Conservation (phyloP, 1,284 basidiomycete genomes). For the Moniliella sp. region DNA sequence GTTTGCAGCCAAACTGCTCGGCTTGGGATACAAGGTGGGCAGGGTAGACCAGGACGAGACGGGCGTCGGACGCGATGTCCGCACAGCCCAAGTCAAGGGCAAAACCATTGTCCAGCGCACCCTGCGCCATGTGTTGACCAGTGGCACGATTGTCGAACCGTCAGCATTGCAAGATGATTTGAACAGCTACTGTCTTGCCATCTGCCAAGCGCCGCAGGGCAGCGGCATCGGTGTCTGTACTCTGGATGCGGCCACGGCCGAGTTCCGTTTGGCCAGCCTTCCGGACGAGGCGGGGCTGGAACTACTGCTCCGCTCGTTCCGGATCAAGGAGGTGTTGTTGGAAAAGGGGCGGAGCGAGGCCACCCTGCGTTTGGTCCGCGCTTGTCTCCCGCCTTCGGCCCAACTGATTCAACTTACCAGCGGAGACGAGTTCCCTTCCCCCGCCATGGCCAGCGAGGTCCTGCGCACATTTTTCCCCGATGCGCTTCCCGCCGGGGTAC, state of each 20-base stretch:
- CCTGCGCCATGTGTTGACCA: constrained; percentile 66
- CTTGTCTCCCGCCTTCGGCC: constrained; percentile 5
- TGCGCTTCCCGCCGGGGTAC: constrained; percentile 13
- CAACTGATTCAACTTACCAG: constrained; percentile 26
- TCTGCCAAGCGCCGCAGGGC: constrained; percentile 41
- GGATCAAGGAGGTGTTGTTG: constrained; percentile 77
- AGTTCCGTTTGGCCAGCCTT: constrained; percentile 70
- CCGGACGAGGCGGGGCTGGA: constrained; percentile 79
- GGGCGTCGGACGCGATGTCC: constrained; percentile 45
- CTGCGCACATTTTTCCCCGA: too few species aligned
- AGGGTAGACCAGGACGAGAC: constrained; percentile 93
- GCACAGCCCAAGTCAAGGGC: constrained; percentile 37
- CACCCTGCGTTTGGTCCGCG: constrained; percentile 3
- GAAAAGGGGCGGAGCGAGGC: constrained; percentile 47
- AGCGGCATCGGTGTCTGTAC: constrained; percentile 62
- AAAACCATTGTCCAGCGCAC: constrained; percentile 1
- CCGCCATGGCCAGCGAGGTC: constrained; percentile 10
- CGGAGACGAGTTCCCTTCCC: constrained; percentile 20
- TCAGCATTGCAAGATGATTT: constrained; percentile 74
- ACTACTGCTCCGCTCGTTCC: constrained; percentile 71
- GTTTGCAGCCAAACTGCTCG: constrained; percentile 37
- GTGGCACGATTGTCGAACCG: constrained; percentile 82
- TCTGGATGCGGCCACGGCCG: constrained; percentile 84
- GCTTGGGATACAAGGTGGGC: constrained; percentile 69
- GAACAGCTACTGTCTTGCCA: constrained; percentile 76